Conservation (phyloP, 805 yeast genomes). For the Monosporozyma aquatica region DNA sequence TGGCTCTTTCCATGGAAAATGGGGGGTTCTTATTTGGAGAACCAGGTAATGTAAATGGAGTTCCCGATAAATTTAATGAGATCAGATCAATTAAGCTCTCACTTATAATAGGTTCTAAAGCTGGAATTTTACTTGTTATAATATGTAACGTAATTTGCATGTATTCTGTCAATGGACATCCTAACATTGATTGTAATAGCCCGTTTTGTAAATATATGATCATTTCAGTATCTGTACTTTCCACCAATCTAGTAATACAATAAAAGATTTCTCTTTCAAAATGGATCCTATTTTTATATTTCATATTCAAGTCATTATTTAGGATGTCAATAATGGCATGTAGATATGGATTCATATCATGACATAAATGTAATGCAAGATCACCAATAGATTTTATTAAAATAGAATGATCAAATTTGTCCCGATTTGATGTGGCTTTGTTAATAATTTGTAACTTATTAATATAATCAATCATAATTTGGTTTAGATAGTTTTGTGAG, state of each 20-base stretch:
- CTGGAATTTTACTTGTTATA: conserved; percentile 61
- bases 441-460: conserved; percentile 63
- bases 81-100: conserved; percentile 59
- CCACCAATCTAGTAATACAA: conserved; percentile 73
- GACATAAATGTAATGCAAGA: conserved; percentile 59
- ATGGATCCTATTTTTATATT: conserved; percentile 48
- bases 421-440: conserved; percentile 4
- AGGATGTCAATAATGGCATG: conserved; percentile 74
- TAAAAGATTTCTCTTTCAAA: conserved; percentile 79
- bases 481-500: conserved; percentile 69
- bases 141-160: conserved; percentile 65
- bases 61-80: conserved; percentile 69
- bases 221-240: conserved; percentile 80
- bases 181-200: conserved; percentile 63
- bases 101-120: conserved; percentile 60
- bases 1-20: conserved; percentile 56
- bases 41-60: conserved; percentile 72
- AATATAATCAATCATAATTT: conserved; percentile 65
- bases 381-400: conserved; percentile 73
- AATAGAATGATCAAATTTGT: conserved; percentile 47
- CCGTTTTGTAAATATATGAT: conserved; percentile 76
- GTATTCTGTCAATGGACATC: conserved; percentile 68
- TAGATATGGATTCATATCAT: conserved; percentile 75
- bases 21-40: conserved; percentile 57
- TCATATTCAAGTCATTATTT: conserved; percentile 55